Evolutionary conservation across 31 red algal species (phyloP), one percentile per base, ranked within the genome.

Genomic region (Asparagopsis taxiformis): DNA sequence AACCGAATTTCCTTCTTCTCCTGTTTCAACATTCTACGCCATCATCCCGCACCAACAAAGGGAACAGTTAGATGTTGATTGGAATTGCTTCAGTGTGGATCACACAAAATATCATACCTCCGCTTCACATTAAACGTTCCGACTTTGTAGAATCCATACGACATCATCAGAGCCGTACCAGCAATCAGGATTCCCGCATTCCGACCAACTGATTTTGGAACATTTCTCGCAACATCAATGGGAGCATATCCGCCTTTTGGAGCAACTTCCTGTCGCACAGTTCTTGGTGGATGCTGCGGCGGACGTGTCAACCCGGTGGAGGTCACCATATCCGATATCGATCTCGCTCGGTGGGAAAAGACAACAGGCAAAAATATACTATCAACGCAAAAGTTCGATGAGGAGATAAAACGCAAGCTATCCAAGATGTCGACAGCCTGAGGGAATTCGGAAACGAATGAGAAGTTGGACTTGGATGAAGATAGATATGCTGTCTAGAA

Each of bases 171-270:
- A 51, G 80, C 84, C 10, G 78, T 76, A 15, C 89, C 94, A 29
- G 76, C 37, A 17, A 97, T 43, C 38, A 97, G 66, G 41, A 59
- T 33, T 22, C 69, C 68, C 28, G 87, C 94, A 37, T 69, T 63
- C 10, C 62, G 62, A 25, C 83, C 83, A 26, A 97, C 84, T 13
- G 74, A 75, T 43, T 84, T 88, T 28, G 94, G 94, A 55, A 97
- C 75, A 58, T 97, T 97, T 58, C 94, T 61, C 16, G 77, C 82
- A 13, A 97, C 83, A 43, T 89, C 87, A 38, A 97, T 84, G 8
- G 82, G 89, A 0, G 88, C 65, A 55, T 97, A 97, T 55, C 94
- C 94, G 55, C 94, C 88, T 55, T 80, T 71, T 20, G 94, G 94
- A 52, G 94, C 85, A 36, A 89, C 76, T 62, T 97, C 94, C 72